phyloP scores from a whole-genome alignment of 2,329 filamentous ascomycete genomes.

The Ophiostoma perfectum region DNA sequence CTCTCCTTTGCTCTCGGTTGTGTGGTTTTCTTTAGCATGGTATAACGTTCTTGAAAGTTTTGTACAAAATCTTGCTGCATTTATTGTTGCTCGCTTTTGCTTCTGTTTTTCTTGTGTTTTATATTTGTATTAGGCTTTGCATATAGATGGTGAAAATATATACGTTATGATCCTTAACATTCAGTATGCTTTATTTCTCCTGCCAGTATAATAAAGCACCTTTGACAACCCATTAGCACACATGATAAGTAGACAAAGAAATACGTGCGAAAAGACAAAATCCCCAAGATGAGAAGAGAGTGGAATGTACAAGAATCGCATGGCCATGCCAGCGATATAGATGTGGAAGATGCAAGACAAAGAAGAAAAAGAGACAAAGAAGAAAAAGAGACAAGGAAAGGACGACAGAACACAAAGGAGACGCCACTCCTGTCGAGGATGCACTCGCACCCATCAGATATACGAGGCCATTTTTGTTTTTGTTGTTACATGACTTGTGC shows the following conservation, averaged over 20 bases:
- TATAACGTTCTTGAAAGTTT: not conserved
- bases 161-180: not conserved
- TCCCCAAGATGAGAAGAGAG: constrained; percentile 21
- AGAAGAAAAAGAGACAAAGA: not conserved
- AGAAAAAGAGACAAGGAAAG: not conserved
- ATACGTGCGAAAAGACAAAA: constrained; percentile 1
- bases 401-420: not conserved
- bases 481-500: not conserved
- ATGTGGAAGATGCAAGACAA: not conserved
- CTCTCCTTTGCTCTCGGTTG: not conserved
- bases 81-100: not conserved
- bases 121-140: not conserved
- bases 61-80: not conserved
- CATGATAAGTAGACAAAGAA: not conserved
- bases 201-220: not conserved
- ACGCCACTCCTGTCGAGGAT: not conserved
- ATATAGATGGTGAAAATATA: constrained; percentile 9
- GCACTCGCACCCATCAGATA: constrained; percentile 10
- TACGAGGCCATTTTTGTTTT: not conserved
- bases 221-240: not conserved
- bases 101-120: not conserved
- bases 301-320: constrained; percentile 16
- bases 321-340: not conserved
- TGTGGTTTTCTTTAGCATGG: not conserved
- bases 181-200: not conserved